Percentiles rank a stretch among this genome's conserved stretches.
Conservation (phyloP, 805 yeast genomes). For the Schwanniomyces sp. region DNA sequence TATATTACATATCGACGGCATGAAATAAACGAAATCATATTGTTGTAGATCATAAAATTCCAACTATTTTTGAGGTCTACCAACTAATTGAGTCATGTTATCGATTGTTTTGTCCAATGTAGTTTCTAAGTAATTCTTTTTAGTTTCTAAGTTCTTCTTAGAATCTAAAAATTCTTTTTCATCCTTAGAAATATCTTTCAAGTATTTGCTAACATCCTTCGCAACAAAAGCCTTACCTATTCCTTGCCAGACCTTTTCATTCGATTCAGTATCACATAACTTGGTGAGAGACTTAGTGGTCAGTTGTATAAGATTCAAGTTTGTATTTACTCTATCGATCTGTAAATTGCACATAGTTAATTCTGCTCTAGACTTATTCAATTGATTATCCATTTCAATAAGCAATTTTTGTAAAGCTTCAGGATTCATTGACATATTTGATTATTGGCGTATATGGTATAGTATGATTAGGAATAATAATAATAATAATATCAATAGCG, state of each 20-base stretch:
- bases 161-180: constrained; percentile 57
- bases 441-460: neutral
- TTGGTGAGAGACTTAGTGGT: constrained; percentile 56
- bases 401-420: constrained; percentile 54
- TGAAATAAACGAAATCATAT: neutral
- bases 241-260: constrained; percentile 73
- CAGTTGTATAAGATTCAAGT: constrained; percentile 51
- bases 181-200: constrained; percentile 49
- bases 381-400: constrained; percentile 66
- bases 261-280: constrained; percentile 34
- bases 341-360: constrained; percentile 55
- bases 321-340: constrained; percentile 48
- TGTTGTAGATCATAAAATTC: neutral
- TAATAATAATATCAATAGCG: neutral
- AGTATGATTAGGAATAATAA: neutral
- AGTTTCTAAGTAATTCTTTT: constrained; percentile 69
- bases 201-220: constrained; percentile 46
- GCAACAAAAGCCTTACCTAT: constrained; percentile 74
- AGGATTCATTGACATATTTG: constrained; percentile 43
- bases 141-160: constrained; percentile 60
- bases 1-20: neutral
- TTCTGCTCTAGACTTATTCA: constrained; percentile 59
- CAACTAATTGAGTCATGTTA: constrained; percentile 52
- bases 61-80: constrained; percentile 6
- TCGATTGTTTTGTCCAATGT: constrained; percentile 74